A percentile compares a stretch with the other conserved stretches of the same genome.
Evolutionary conservation across 2,329 filamentous ascomycete species (phyloP).

Genomic region (Cordyceps fumosorosea): DNA sequence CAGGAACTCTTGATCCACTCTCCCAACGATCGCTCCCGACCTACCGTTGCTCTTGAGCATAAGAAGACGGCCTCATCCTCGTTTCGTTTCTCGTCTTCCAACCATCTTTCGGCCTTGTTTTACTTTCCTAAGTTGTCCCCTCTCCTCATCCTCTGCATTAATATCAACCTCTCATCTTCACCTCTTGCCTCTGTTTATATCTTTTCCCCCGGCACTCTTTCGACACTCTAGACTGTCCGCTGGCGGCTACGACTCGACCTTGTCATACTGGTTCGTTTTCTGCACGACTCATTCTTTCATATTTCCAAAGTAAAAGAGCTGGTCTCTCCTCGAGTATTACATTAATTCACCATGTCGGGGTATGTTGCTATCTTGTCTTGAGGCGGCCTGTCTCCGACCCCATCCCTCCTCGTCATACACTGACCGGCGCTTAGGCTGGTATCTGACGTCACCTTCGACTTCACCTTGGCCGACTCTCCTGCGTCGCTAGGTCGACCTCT

Average conservation of each 20-base stretch:
- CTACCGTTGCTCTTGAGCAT: slow-evolving; percentile 17
- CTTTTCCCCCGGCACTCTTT: not conserved
- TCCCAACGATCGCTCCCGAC: slow-evolving; percentile 3
- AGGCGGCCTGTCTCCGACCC: not conserved
- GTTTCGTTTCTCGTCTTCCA: slow-evolving; percentile 20
- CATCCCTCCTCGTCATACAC: slow-evolving; percentile 9
- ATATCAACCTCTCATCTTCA: not conserved
- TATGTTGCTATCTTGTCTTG: slow-evolving; percentile 20
- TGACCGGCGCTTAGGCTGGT: slow-evolving; percentile 42
- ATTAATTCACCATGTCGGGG: slow-evolving; percentile 26
- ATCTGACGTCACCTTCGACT: slow-evolving; percentile 57
- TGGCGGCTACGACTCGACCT: slow-evolving; percentile 7
- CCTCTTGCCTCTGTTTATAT: not conserved
- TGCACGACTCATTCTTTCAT: not conserved
- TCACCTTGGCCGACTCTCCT: slow-evolving; percentile 41
- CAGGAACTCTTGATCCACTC: slow-evolving; percentile 6
- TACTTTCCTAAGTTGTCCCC: not conserved
- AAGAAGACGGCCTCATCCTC: slow-evolving; percentile 24
- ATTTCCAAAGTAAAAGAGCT: slow-evolving; percentile 15
- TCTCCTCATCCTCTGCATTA: slow-evolving; percentile 1
- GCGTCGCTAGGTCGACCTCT: slow-evolving; percentile 26
- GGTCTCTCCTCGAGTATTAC: slow-evolving; percentile 14
- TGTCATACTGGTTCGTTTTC: not conserved
- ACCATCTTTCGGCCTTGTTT: slow-evolving; percentile 16
- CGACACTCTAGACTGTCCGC: slow-evolving; percentile 9